Base-by-base conservation (phyloP, 768 basidiomycete species). In the Suillus cothurnatus region DNA sequence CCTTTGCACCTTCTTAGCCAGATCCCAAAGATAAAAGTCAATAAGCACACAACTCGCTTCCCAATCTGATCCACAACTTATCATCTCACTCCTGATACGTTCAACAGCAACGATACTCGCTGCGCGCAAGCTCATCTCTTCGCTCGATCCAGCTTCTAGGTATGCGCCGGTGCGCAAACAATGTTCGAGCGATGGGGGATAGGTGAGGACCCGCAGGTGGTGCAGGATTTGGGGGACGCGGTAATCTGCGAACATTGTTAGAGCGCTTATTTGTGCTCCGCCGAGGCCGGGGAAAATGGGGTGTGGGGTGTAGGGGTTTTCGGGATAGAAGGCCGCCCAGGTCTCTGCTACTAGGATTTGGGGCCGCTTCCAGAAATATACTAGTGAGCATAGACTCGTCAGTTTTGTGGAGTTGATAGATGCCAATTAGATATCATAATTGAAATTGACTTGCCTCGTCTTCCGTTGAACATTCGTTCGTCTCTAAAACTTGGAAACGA, bases 221-320 rank as follows among this genome's bases (percentile, higher is more conserved):
- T 96, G 91, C 34, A 97, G 78, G 64, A 96, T 92, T 73, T 96
- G 95, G 2, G 94, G 94, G 6, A 97, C 92, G 49, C 93, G 87
- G 72, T 95, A 95, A 79, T 96, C 94, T 6, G 95, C 93, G 75
- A 97, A 97, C 95, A 95, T 96, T 26, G 94, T 95, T 14, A 96
- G 84, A 58, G 88, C 79, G 59, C 85, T 81, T 66, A 95, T 92
- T 43, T 81, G 81, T 23, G 88, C 79, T 6, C 88, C 89, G 12
- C 73, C 73, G 8, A 70, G 61, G 19, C 82, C 79, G 4, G 90
- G 89, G 77, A 95, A 93, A 50, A 95, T 78, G 4, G 93, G 94
- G 73, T 95, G 94, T 0, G 80, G 70, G 8, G 73, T 64, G 77
- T 69, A 14, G 78, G 67, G 65, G 3, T 80, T 75, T 4, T 78